Evolutionary conservation across 1,139 yeast genomes (phyloP), one percentile per base, ranked within the genome.

Genomic region (Taphrina betulina): DNA sequence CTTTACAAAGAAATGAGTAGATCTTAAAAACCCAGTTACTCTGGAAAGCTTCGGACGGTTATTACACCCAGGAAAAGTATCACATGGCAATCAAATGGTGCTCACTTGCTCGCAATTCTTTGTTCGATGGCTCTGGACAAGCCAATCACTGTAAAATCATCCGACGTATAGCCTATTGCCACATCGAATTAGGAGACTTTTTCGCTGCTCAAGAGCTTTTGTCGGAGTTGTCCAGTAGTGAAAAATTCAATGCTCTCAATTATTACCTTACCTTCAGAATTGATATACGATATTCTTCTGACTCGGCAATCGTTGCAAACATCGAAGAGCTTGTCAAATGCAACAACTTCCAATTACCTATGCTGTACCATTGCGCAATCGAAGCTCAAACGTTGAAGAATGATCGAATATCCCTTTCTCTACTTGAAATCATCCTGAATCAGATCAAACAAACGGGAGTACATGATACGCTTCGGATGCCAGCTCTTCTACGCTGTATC

Each of bases 301-400:
- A 12, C 3, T 10, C 2, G 3, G 29, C 33, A 19, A 57, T 60
- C 3, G 36, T 51, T 16, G 50, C 48, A 3, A 48, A 48, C 26
- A 36, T 60, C 20, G 28, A 44, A 3, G 24, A 14, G 16, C 43
- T 60, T 1, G 34, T 28, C 8, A 38, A 29, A 3, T 35, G 56
- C 12, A 35, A 54, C 7, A 40, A 33, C 5, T 55, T 45, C 5
- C 56, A 42, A 16, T 24, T 50, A 14, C 42, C 43, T 16, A 35
- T 58, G 8, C 23, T 60, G 28, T 40, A 53, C 20, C 58, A 60
- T 2, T 60, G 62, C 29, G 61, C 62, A 3, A 53, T 54, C 40
- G 60, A 60, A 14, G 60, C 61, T 10, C 60, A 60, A 24, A 56
- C 53, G 22, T 29, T 29, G 10, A 60, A 57, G 3, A 53, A 42